phyloP scores from a whole-genome alignment of 192 early-diverging fungal species.

The Coemansia sp. region DNA sequence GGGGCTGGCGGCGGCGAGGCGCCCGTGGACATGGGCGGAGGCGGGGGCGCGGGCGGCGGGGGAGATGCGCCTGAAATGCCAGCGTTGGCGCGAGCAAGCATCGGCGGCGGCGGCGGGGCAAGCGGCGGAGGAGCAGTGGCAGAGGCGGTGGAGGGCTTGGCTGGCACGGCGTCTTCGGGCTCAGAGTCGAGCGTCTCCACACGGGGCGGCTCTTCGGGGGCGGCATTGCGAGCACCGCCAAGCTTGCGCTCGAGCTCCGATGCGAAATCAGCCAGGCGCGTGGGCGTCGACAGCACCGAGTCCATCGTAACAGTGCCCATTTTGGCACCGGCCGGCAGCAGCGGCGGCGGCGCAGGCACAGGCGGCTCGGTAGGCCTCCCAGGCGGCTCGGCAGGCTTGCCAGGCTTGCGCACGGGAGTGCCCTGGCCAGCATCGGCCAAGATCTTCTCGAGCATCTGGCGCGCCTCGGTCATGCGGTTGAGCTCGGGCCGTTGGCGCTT shows the following conservation, averaged over 20 bases:
- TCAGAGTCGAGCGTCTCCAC: constrained; percentile 6
- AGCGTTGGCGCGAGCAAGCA: constrained; percentile 3
- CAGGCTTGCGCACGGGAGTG: constrained; percentile 24
- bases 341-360: neutral
- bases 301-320: constrained; percentile 57
- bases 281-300: constrained; percentile 44
- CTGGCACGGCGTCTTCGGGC: neutral
- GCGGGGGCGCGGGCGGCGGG: constrained; percentile 45
- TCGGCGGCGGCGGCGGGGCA: constrained; percentile 28
- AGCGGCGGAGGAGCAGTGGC: constrained; percentile 41
- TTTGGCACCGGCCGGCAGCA: constrained; percentile 36
- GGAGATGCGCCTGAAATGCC: constrained; percentile 1
- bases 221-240: constrained; percentile 18
- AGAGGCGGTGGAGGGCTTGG: constrained; percentile 20
- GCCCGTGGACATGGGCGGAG: constrained; percentile 15
- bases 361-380: too few species aligned
- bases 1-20: constrained; percentile 28
- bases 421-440: constrained; percentile 49
- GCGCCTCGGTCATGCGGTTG: constrained; percentile 54
- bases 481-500: constrained; percentile 47
- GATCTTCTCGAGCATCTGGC: constrained; percentile 53
- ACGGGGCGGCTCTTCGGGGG: neutral
- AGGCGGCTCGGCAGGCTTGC: constrained; percentile 2
- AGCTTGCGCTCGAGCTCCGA: constrained; percentile 55
- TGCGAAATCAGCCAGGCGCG: constrained; percentile 48